These are phyloP conservation scores for Aeschynomene evenia DNA, from an alignment of 306 rosid species.

Conservation along the genomic window DNA sequence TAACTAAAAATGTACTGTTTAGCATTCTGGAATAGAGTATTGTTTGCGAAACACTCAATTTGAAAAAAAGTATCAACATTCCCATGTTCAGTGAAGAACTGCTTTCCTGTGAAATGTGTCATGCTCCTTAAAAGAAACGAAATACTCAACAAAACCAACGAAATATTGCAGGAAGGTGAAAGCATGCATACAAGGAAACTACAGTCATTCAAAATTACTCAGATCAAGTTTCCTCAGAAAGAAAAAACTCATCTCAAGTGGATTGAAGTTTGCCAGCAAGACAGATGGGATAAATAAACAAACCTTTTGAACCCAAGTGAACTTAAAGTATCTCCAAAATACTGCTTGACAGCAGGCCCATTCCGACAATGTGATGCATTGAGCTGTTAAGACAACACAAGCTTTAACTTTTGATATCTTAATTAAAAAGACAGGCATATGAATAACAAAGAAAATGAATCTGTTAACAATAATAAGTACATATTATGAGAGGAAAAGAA, in stretches of 20 bases:
- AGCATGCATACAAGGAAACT: slow-evolving; percentile 9
- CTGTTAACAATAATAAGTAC: background rate
- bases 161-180: slow-evolving; percentile 17
- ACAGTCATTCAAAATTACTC: slow-evolving; percentile 20
- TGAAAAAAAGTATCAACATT: background rate
- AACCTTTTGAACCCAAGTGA: slow-evolving; percentile 72
- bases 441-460: slow-evolving; percentile 1
- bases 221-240: too few species aligned
- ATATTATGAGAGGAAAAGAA: background rate
- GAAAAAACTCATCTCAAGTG: too few species aligned
- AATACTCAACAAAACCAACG: slow-evolving; percentile 20
- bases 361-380: slow-evolving; percentile 77
- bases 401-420: slow-evolving; percentile 12
- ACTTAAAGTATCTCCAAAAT: slow-evolving; percentile 70
- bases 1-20: background rate
- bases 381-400: slow-evolving; percentile 52
- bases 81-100: slow-evolving; percentile 23
- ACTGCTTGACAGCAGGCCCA: slow-evolving; percentile 71
- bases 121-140: slow-evolving; percentile 14
- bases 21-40: slow-evolving; percentile 5
- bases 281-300: slow-evolving; percentile 28
- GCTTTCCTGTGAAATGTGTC: slow-evolving; percentile 16
- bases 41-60: background rate
- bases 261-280: slow-evolving; percentile 16
- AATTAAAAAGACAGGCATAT: slow-evolving; percentile 6